phyloP scores from a whole-genome alignment of 495 filamentous ascomycete species.

The Hypoxylon lienhwacheense region DNA sequence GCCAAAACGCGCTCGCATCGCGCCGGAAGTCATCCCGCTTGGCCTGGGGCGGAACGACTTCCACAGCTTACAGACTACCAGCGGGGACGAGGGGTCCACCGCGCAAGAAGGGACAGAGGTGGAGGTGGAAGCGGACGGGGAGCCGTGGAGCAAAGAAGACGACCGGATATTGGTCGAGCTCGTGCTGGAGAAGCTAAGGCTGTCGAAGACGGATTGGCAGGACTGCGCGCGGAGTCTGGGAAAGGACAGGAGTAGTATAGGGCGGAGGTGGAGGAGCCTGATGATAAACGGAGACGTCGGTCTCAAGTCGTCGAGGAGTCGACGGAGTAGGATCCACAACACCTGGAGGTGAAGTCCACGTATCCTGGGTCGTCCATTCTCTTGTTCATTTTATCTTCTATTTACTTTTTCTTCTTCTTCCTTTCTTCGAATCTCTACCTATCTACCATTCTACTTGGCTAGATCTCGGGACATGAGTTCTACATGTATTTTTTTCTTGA shows the following conservation, averaged over 20 bases:
- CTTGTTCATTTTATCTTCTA: conserved; percentile 16
- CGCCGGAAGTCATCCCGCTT: conserved; percentile 67
- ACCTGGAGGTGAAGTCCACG: conserved; percentile 52
- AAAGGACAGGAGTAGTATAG: conserved; percentile 67
- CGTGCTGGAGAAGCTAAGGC: conserved; percentile 72
- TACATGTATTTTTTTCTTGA: conserved; percentile 25
- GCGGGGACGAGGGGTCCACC: conserved; percentile 40
- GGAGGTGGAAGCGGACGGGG: conserved; percentile 49
- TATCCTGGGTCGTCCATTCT: conserved; percentile 15
- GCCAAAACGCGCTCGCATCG: conserved; percentile 66
- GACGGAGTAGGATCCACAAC: conserved; percentile 52
- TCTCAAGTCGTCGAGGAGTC: conserved; percentile 51
- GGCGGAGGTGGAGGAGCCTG: conserved; percentile 67
- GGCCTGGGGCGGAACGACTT: conserved; percentile 67
- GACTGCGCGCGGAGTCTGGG: conserved; percentile 72
- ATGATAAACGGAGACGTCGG: conserved; percentile 64
- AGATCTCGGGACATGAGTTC: conserved; percentile 9
- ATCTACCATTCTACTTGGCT: too few relatives aligned
- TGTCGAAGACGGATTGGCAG: conserved; percentile 74
- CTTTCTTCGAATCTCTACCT: too few relatives aligned
- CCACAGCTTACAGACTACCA: conserved; percentile 54
- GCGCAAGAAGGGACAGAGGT: conserved; percentile 44
- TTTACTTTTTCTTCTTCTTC: conserved; percentile 20
- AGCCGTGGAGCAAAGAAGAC: conserved; percentile 65
- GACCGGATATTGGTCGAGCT: conserved; percentile 72